Conservation (phyloP, 306 rosid genomes). For the Canavalia ensiformis region DNA sequence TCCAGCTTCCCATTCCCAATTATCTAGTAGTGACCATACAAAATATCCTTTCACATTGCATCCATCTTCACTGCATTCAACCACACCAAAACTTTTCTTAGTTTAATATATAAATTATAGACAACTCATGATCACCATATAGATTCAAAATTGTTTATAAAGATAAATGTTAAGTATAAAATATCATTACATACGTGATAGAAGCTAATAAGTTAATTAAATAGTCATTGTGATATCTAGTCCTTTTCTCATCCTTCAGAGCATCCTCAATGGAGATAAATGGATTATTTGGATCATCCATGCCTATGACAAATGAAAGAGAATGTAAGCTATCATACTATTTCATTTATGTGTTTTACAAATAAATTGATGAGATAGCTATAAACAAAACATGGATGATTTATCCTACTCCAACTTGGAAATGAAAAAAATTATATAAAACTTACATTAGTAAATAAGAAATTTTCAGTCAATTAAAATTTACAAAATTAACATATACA, state of each 20-base stretch:
- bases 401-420: too few relatives aligned
- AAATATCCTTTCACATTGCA: constrained; percentile 91
- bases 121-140: neutral
- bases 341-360: too few relatives aligned
- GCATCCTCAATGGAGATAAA: constrained; percentile 60
- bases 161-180: neutral
- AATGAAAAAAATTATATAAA: too few relatives aligned
- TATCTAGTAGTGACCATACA: constrained; percentile 84
- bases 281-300: constrained; percentile 80
- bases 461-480: too few relatives aligned
- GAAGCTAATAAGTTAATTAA: constrained; percentile 68
- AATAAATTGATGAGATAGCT: too few relatives aligned
- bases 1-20: constrained; percentile 90
- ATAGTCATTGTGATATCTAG: constrained; percentile 75
- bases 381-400: too few relatives aligned
- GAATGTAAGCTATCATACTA: neutral
- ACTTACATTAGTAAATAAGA: too few relatives aligned
- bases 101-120: neutral
- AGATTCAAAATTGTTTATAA: neutral
- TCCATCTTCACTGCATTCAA: constrained; percentile 69
- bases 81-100: neutral
- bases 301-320: constrained; percentile 56
- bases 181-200: constrained; percentile 55
- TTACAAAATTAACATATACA: too few relatives aligned
- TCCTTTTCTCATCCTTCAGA: constrained; percentile 75